Evolutionary conservation across 768 basidiomycete species (phyloP).

Genomic region (Amanita fuliginea): DNA sequence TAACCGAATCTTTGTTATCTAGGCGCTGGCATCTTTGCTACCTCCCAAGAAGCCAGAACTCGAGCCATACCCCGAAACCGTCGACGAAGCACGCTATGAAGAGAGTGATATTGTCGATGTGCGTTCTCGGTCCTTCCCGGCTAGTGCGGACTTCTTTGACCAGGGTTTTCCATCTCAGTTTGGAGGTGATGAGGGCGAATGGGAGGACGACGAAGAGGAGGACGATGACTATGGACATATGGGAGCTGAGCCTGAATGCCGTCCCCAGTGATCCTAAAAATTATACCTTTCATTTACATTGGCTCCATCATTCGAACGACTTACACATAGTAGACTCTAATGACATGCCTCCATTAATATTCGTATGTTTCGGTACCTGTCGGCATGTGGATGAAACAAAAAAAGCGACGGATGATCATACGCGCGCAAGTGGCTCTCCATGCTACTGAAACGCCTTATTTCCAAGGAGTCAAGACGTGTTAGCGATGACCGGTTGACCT

Average conservation of each 20-base stretch:
- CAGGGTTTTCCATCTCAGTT: constrained; percentile 60
- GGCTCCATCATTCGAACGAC: not conserved
- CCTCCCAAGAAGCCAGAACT: constrained; percentile 72
- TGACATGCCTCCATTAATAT: not conserved
- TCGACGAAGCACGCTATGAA: constrained; percentile 64
- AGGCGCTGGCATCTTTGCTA: constrained; percentile 57
- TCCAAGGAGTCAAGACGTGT: no score
- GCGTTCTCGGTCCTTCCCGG: constrained; percentile 69
- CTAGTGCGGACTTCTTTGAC: constrained; percentile 71
- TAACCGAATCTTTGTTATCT: constrained; percentile 1
- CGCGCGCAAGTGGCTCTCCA: no score
- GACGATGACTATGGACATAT: constrained; percentile 18
- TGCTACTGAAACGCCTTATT: no score
- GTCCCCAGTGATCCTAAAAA: constrained; percentile 34
- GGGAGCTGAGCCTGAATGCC: constrained; percentile 44
- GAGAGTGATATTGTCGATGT: constrained; percentile 74
- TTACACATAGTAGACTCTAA: constrained; percentile 4
- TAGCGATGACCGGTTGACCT: no score
- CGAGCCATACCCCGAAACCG: constrained; percentile 57
- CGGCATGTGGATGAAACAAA: no score
- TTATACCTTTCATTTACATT: not conserved
- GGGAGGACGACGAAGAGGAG: constrained; percentile 63
- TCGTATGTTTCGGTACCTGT: no score
- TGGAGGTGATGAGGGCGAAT: constrained; percentile 59
- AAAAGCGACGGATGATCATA: no score